Percentiles rank a stretch among this genome's conserved stretches.
These are phyloP conservation scores for Trametes cinnabarina DNA, from an alignment of 768 basidiomycete genomes.

Conservation along the genomic window DNA sequence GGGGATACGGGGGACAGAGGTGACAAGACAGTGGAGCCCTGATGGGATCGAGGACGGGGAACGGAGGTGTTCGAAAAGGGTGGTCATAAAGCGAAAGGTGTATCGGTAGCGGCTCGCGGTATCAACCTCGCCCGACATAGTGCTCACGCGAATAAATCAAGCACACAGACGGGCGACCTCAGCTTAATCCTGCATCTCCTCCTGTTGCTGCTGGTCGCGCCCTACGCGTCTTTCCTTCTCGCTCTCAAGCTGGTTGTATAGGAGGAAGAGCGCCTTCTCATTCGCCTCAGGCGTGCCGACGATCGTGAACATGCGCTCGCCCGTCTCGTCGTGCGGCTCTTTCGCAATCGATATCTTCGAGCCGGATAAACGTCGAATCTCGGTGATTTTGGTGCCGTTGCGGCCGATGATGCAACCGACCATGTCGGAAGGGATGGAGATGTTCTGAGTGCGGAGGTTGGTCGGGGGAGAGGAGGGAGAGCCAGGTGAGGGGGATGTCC, in stretches of 20 bases:
- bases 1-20: not conserved
- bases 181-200: constrained; percentile 42
- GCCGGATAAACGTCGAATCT: constrained; percentile 96
- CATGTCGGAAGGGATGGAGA: constrained; percentile 99
- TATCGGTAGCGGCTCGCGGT: not conserved
- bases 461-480: constrained; percentile 55
- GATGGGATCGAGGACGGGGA: constrained; percentile 2
- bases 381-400: constrained; percentile 97
- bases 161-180: not conserved
- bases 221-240: constrained; percentile 94
- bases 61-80: not conserved
- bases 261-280: constrained; percentile 94
- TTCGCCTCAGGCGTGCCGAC: constrained; percentile 94
- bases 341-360: constrained; percentile 99
- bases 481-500: constrained; percentile 49
- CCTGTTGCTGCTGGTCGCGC: constrained; percentile 76
- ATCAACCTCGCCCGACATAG: not conserved
- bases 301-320: constrained; percentile 99
- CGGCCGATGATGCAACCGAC: constrained; percentile 96
- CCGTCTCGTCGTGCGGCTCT: constrained; percentile 98
- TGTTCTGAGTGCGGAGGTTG: constrained; percentile 96
- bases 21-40: not conserved
- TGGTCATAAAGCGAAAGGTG: not conserved
- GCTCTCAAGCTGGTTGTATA: constrained; percentile 96
- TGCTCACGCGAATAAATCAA: constrained; percentile 2